A percentile compares a stretch with the other conserved stretches of the same genome.
Evolutionary conservation across 2,329 filamentous ascomycete species (phyloP).

Genomic region (Conoideocrella luteorostrata): DNA sequence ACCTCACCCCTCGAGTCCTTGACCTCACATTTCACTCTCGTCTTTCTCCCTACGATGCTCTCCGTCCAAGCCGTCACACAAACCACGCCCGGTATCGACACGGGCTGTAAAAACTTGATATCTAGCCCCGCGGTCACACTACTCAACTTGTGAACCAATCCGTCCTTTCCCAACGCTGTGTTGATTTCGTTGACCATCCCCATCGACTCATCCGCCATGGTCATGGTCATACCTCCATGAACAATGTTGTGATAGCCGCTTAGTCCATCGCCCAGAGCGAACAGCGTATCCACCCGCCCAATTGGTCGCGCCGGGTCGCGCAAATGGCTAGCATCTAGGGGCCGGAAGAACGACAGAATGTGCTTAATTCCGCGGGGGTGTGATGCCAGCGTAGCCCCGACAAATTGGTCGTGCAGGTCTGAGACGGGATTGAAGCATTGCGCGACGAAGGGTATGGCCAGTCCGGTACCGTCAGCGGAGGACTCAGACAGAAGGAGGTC

Average conservation of each 20-base stretch:
- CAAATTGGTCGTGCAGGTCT: constrained; percentile 25
- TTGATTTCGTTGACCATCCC: constrained; percentile 31
- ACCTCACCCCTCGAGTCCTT: constrained; percentile 22
- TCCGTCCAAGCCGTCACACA: constrained; percentile 25
- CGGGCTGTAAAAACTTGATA: constrained; percentile 27
- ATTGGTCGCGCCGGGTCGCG: constrained; percentile 20
- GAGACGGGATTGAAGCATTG: constrained; percentile 24
- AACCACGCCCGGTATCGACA: constrained; percentile 23
- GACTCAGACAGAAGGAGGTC: constrained; percentile 17
- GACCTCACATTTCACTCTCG: constrained; percentile 22
- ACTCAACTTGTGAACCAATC: constrained; percentile 18
- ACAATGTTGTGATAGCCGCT: constrained; percentile 26
- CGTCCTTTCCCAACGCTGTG: constrained; percentile 23
- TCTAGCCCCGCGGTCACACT: constrained; percentile 29
- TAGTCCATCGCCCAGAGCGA: constrained; percentile 26
- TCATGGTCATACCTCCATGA: constrained; percentile 30
- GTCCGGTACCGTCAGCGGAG: constrained; percentile 9
- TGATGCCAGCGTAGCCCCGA: constrained; percentile 25
- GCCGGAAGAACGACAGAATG: constrained; percentile 28
- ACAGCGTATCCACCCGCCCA: constrained; percentile 22
- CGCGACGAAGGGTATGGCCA: constrained; percentile 26
- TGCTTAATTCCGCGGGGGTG: constrained; percentile 21
- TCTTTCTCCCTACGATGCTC: constrained; percentile 27
- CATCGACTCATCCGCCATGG: constrained; percentile 31
- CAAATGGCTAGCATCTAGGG: constrained; percentile 18